Percentiles rank a stretch among this genome's conserved stretches.
phyloP scores from a whole-genome alignment of 192 early-diverging fungal species.

The Backusella circina region DNA sequence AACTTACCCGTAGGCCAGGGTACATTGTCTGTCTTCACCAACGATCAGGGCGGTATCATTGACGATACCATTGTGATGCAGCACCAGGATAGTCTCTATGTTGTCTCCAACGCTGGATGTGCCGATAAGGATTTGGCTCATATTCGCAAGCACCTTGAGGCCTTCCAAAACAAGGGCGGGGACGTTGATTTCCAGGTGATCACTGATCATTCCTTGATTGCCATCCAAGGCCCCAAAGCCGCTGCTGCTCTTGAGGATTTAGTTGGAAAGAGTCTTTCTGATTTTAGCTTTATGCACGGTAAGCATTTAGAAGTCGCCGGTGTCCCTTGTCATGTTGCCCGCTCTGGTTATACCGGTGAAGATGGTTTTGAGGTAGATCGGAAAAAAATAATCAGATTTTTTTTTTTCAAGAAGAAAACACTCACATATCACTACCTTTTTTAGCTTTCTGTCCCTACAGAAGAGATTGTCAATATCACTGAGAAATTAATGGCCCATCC shows the following conservation, averaged over 20 bases:
- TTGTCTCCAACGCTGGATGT: slow-evolving; percentile 96
- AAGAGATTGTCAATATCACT: slow-evolving; percentile 64
- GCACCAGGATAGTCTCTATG: slow-evolving; percentile 74
- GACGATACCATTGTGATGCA: slow-evolving; percentile 97
- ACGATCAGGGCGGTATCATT: slow-evolving; percentile 95
- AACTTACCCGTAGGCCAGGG: slow-evolving; percentile 74
- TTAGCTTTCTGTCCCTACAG: slow-evolving; percentile 81
- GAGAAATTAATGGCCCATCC: slow-evolving; percentile 63
- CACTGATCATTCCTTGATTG: slow-evolving; percentile 83
- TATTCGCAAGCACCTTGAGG: slow-evolving; percentile 71
- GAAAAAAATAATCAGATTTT: background rate
- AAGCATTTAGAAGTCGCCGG: slow-evolving; percentile 70
- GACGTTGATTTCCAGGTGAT: slow-evolving; percentile 86
- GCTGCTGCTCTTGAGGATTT: slow-evolving; percentile 63
- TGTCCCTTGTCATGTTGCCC: slow-evolving; percentile 81
- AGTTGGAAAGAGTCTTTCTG: slow-evolving; percentile 52
- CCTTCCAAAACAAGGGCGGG: slow-evolving; percentile 85
- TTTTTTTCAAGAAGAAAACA: background rate
- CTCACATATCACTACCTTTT: background rate
- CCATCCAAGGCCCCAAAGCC: slow-evolving; percentile 88
- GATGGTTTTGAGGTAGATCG: slow-evolving; percentile 90
- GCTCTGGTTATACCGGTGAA: slow-evolving; percentile 98
- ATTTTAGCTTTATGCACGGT: slow-evolving; percentile 91
- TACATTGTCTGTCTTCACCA: slow-evolving; percentile 92
- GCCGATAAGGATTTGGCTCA: slow-evolving; percentile 95